Conservation (phyloP, 768 basidiomycete genomes). For the Chalciporus sphaerocephalus region DNA sequence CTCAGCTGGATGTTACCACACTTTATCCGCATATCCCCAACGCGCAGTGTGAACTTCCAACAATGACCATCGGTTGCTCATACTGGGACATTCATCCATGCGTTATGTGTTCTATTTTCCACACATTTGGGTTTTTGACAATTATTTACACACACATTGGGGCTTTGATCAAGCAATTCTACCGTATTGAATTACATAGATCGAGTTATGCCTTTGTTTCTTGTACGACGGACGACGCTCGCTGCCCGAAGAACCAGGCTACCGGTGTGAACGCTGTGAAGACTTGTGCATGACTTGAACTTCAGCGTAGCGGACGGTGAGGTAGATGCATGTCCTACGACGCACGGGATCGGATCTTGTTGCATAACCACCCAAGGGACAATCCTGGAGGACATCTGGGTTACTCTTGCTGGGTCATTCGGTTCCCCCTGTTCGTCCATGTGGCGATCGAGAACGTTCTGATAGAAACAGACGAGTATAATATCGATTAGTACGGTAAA, state of each 20-base stretch:
- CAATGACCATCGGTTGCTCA: neutral
- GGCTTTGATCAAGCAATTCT: conserved; percentile 1
- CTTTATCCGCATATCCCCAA: conserved; percentile 4
- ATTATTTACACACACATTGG: conserved; percentile 9
- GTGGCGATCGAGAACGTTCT: too few species aligned
- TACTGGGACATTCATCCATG: conserved; percentile 3
- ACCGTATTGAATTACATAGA: conserved; percentile 11
- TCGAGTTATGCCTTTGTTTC: conserved; percentile 3
- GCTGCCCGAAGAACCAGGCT: conserved; percentile 1
- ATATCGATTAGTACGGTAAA: too few species aligned
- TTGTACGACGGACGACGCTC: neutral
- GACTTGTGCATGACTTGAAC: too few species aligned
- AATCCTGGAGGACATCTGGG: too few species aligned
- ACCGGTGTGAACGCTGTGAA: too few species aligned
- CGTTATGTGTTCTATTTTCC: conserved; percentile 1
- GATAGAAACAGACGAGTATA: too few species aligned
- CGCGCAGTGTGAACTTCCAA: conserved; percentile 3
- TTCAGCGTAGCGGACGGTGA: too few species aligned
- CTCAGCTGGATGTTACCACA: neutral
- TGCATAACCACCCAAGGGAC: too few species aligned
- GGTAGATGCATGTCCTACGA: too few species aligned
- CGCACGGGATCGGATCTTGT: too few species aligned
- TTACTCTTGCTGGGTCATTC: too few species aligned
- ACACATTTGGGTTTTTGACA: conserved; percentile 14
- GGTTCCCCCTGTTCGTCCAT: too few species aligned